Percentiles rank a stretch among this genome's conserved stretches.
Conservation (phyloP, 2,329 filamentous ascomycete genomes). For the Penicillium sp. region DNA sequence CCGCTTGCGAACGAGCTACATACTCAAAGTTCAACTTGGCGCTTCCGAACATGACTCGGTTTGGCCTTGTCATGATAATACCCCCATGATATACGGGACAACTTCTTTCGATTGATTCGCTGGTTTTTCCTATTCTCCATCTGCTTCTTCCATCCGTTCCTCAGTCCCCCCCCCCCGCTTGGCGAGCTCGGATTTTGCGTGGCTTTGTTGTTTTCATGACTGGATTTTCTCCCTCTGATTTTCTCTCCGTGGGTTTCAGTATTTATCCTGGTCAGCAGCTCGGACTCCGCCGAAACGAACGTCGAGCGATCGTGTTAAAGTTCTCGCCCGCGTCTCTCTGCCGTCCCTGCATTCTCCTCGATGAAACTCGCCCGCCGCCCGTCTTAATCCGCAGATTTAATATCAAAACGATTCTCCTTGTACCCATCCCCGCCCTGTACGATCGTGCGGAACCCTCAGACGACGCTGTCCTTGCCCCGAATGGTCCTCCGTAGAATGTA, state of each 20-base stretch:
- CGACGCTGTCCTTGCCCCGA: constrained; percentile 4
- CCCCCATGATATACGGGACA: not conserved
- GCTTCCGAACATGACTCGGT: not conserved
- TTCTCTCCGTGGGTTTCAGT: constrained; percentile 17
- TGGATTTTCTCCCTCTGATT: constrained; percentile 4
- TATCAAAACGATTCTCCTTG: constrained; percentile 20
- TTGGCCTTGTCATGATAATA: not conserved
- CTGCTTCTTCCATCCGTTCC: not conserved
- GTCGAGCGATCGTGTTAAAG: constrained; percentile 26
- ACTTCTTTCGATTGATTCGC: not conserved
- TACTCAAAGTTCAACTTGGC: not conserved
- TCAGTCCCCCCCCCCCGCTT: not conserved
- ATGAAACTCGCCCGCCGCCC: constrained; percentile 24
- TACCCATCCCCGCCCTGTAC: constrained; percentile 18
- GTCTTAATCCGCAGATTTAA: constrained; percentile 26
- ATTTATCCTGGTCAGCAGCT: constrained; percentile 33
- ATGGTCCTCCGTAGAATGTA: constrained; percentile 18
- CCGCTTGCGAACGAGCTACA: not conserved
- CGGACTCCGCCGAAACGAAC: constrained; percentile 29
- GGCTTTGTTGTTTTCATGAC: not conserved
- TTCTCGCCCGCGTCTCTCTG: constrained; percentile 19
- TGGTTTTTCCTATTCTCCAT: not conserved
- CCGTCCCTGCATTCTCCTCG: constrained; percentile 23
- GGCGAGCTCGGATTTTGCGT: not conserved
- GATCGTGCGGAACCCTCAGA: constrained; percentile 18